Conservation (phyloP, 768 basidiomycete genomes). For the Suillus ampliporus region DNA sequence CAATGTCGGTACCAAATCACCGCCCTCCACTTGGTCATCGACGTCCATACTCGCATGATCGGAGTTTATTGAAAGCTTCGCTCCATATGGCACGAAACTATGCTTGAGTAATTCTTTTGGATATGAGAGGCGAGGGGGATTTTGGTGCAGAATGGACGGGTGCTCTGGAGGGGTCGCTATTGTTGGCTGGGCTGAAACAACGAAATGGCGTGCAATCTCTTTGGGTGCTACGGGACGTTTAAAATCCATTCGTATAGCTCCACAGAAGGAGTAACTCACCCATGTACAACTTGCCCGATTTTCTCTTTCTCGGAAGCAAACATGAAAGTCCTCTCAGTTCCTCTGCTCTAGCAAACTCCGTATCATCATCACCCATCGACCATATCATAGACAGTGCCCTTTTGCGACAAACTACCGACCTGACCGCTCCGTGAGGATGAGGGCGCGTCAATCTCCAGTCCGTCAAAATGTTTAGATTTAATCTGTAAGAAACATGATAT, state of each 20-base stretch:
- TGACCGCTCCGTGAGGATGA: conserved; percentile 45
- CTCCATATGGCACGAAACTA: conserved; percentile 64
- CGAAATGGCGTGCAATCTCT: conserved; percentile 60
- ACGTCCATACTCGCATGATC: conserved; percentile 28
- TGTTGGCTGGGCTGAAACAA: conserved; percentile 58
- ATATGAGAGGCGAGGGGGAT: conserved; percentile 61
- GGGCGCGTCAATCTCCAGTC: conserved; percentile 52
- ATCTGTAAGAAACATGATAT: conserved; percentile 47
- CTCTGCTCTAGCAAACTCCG: conserved; percentile 54
- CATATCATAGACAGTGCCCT: conserved; percentile 65
- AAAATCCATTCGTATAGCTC: neutral
- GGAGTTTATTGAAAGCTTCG: neutral
- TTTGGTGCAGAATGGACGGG: conserved; percentile 41
- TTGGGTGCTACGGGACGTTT: conserved; percentile 54
- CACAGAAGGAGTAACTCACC: conserved; percentile 43
- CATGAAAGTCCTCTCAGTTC: conserved; percentile 66
- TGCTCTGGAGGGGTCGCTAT: conserved; percentile 25
- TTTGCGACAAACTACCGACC: conserved; percentile 58
- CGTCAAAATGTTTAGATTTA: conserved; percentile 67
- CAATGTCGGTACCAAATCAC: conserved; percentile 20
- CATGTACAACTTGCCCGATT: conserved; percentile 61
- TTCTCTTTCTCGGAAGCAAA: conserved; percentile 66
- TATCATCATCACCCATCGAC: conserved; percentile 54
- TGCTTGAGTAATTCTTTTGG: conserved; percentile 68
- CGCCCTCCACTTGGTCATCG: conserved; percentile 20